Evolutionary conservation across 1,139 yeast genomes (phyloP).

Genomic region (Pichia sp.): DNA sequence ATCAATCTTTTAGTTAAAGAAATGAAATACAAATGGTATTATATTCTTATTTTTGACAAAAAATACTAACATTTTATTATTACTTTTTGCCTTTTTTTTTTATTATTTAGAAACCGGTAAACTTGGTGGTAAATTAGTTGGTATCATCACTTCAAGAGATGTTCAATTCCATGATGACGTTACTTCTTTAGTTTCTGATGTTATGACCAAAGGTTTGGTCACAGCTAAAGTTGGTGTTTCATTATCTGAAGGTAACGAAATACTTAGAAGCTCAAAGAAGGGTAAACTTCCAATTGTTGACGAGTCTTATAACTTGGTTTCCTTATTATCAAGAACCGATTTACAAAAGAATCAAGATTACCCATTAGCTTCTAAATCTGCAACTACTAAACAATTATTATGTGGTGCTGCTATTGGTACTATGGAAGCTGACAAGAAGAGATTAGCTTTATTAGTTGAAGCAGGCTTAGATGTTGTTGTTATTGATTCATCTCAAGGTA

Average conservation of each 20-base stretch:
- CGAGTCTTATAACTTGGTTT: slow-evolving; percentile 63
- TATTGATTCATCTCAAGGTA: slow-evolving; percentile 95
- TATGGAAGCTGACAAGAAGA: slow-evolving; percentile 76
- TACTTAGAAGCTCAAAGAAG: slow-evolving; percentile 87
- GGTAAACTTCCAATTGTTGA: slow-evolving; percentile 97
- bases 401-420: slow-evolving; percentile 99
- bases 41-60: not conserved
- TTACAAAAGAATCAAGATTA: slow-evolving; percentile 90
- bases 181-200: slow-evolving; percentile 53
- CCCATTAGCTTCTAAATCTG: slow-evolving; percentile 93
- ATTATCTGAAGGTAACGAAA: slow-evolving; percentile 80
- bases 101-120: slow-evolving; percentile 62
- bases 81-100: slow-evolving; percentile 1
- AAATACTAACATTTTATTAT: slow-evolving; percentile 7
- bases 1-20: not conserved
- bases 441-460: slow-evolving; percentile 77
- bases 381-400: slow-evolving; percentile 86
- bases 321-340: slow-evolving; percentile 91
- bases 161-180: slow-evolving; percentile 86
- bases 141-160: slow-evolving; percentile 96
- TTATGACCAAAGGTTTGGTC: slow-evolving; percentile 86
- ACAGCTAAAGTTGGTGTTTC: slow-evolving; percentile 80
- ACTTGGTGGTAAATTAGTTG: slow-evolving; percentile 83
- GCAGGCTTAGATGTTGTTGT: slow-evolving; percentile 98
- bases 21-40: not conserved